Percentiles rank a stretch among this genome's conserved stretches.
Conservation (phyloP, 1,284 basidiomycete genomes). For the Moniliella sp. region DNA sequence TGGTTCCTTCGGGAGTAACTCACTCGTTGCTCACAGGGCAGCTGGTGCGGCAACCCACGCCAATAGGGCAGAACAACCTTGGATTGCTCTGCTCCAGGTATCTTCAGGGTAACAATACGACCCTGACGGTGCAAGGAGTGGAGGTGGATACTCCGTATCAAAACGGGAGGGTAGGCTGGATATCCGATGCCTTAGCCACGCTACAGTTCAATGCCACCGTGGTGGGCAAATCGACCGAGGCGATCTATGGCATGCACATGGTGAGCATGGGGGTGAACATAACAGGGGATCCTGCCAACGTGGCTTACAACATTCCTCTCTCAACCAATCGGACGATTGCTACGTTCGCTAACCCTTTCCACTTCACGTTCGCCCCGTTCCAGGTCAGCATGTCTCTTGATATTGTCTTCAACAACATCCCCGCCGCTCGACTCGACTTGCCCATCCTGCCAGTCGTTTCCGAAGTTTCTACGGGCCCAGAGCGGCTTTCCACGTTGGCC, state of each 20-base stretch:
- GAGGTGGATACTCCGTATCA: conserved; percentile 40
- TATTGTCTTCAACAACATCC: conserved; percentile 39
- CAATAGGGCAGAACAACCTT: conserved; percentile 39
- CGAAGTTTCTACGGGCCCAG: conserved; percentile 49
- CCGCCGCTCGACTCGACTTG: conserved; percentile 45
- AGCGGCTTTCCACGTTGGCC: conserved; percentile 39
- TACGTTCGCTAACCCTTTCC: conserved; percentile 54
- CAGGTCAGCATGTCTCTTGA: conserved; percentile 43
- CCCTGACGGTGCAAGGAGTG: conserved; percentile 44
- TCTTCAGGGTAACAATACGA: conserved; percentile 46
- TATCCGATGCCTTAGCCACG: conserved; percentile 50
- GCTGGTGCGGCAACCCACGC: conserved; percentile 41
- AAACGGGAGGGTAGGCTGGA: conserved; percentile 44
- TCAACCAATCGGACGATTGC: conserved; percentile 43
- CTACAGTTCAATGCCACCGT: conserved; percentile 46
- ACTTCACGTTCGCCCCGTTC: conserved; percentile 50
- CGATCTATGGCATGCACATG: conserved; percentile 49
- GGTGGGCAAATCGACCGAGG: conserved; percentile 46
- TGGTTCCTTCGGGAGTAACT: conserved; percentile 41
- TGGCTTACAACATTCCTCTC: conserved; percentile 10
- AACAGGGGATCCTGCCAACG: conserved; percentile 34
- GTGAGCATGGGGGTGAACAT: conserved; percentile 45
- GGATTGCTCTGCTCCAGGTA: conserved; percentile 50
- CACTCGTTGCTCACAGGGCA: conserved; percentile 44
- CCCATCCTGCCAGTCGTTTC: conserved; percentile 37